These are phyloP conservation scores for Penicillium cataractarum DNA, from an alignment of 495 filamentous ascomycete genomes.

Conservation along the genomic window DNA sequence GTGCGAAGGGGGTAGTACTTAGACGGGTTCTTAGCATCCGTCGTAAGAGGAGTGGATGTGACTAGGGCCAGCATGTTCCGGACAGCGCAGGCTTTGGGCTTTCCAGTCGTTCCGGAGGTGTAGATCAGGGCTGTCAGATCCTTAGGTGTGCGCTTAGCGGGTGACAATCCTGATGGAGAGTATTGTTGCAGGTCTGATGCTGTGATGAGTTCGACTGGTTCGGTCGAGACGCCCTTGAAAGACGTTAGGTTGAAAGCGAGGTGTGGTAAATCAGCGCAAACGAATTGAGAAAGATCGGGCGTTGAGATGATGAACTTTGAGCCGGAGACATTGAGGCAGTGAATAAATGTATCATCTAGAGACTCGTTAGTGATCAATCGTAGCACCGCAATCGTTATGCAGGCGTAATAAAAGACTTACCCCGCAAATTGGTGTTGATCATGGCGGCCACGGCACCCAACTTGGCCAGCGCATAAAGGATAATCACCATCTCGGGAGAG, in stretches of 20 bases:
- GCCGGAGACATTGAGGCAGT: conserved; percentile 75
- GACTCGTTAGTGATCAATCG: background rate
- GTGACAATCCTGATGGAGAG: conserved; percentile 31
- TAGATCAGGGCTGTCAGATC: conserved; percentile 76
- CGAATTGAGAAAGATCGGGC: conserved; percentile 47
- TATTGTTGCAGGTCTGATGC: conserved; percentile 45
- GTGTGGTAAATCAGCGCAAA: conserved; percentile 44
- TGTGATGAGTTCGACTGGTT: conserved; percentile 53
- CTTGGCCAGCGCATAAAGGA: conserved; percentile 79
- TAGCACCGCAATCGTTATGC: background rate
- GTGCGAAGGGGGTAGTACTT: conserved; percentile 65
- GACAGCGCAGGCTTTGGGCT: conserved; percentile 87
- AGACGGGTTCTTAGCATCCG: conserved; percentile 38
- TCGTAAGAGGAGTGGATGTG: conserved; percentile 43
- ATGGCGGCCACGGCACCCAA: conserved; percentile 85
- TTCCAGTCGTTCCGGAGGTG: conserved; percentile 86
- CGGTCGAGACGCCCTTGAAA: conserved; percentile 56
- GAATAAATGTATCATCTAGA: conserved; percentile 65
- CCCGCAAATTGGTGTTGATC: conserved; percentile 87
- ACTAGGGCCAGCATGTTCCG: conserved; percentile 58
- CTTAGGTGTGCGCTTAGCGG: conserved; percentile 43
- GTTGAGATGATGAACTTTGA: conserved; percentile 66
- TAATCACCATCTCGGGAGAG: conserved; percentile 78
- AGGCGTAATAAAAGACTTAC: conserved; percentile 36
- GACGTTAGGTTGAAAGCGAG: conserved; percentile 44